Conservation (phyloP, 345 rosid species). For the Garcia nutans region DNA sequence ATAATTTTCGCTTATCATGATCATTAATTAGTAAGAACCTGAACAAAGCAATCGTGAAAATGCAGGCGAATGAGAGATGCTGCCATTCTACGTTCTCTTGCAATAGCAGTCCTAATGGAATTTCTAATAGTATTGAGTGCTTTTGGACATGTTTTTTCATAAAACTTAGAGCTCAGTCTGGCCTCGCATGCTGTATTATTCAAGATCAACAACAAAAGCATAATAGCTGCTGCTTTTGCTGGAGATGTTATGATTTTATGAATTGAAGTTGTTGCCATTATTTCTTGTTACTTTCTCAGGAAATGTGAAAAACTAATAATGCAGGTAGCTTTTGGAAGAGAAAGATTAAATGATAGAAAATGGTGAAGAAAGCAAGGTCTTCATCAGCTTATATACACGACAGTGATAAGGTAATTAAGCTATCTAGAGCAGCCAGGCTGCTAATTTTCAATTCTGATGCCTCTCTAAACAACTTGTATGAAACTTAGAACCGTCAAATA, state of each 20-base stretch:
- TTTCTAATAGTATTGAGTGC: conserved; percentile 2
- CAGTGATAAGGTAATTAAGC: background rate
- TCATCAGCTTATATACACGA: background rate
- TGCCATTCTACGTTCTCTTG: conserved; percentile 19
- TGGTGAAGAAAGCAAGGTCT: background rate
- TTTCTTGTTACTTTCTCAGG: background rate
- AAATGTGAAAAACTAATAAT: background rate
- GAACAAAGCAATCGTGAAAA: conserved; percentile 24
- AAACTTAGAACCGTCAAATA: no score
- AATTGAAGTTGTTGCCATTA: background rate
- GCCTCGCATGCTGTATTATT: conserved; percentile 5
- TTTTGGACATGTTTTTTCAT: conserved; percentile 13
- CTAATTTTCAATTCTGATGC: background rate
- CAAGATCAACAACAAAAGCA: background rate
- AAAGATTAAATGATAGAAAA: background rate
- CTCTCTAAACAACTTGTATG: background rate
- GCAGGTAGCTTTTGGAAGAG: background rate
- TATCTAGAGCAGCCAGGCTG: background rate
- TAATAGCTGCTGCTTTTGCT: background rate
- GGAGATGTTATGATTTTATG: background rate
- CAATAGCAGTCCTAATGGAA: conserved; percentile 1
- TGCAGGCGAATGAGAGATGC: conserved; percentile 22
- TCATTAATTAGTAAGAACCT: background rate
- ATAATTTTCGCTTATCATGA: no score
- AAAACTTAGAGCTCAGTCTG: background rate